Evolutionary conservation across 2,329 filamentous ascomycete genomes (phyloP).

Genomic region (Catunica adiposa): DNA sequence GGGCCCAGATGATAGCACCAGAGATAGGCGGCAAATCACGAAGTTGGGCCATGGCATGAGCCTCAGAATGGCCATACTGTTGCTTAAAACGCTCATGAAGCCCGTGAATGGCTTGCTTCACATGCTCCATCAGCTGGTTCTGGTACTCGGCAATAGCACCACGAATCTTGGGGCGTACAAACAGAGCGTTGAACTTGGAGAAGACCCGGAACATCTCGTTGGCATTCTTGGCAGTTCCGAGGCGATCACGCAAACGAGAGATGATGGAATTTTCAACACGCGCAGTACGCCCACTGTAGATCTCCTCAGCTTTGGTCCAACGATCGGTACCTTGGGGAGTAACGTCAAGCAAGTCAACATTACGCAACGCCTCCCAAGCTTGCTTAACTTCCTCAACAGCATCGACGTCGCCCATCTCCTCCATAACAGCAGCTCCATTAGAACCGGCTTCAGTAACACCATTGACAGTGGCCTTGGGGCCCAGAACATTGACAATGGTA

Average conservation of each 20-base stretch:
- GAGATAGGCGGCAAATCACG: slow-evolving; percentile 91
- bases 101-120: slow-evolving; percentile 85
- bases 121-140: slow-evolving; percentile 91
- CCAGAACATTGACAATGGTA: slow-evolving; percentile 93
- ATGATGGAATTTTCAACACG: slow-evolving; percentile 99
- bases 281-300: slow-evolving; percentile 93
- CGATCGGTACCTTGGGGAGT: slow-evolving; percentile 74
- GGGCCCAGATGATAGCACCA: slow-evolving; percentile 92
- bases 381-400: slow-evolving; percentile 91
- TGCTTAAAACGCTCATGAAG: slow-evolving; percentile 97
- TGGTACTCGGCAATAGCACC: slow-evolving; percentile 97
- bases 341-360: slow-evolving; percentile 89
- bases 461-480: slow-evolving; percentile 45
- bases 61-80: slow-evolving; percentile 95
- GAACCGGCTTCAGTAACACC: slow-evolving; percentile 24
- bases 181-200: slow-evolving; percentile 97
- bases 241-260: slow-evolving; percentile 72
- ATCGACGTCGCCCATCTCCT: slow-evolving; percentile 94
- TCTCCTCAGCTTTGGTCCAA: slow-evolving; percentile 87
- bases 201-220: slow-evolving; percentile 99
- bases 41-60: slow-evolving; percentile 93
- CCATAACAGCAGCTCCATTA: slow-evolving; percentile 50
- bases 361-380: slow-evolving; percentile 84
- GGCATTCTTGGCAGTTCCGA: slow-evolving; percentile 89
- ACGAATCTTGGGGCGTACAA: slow-evolving; percentile 96